Base-by-base conservation (phyloP, 164 flowering plant genomes). In the Kingdonia uniflora region DNA sequence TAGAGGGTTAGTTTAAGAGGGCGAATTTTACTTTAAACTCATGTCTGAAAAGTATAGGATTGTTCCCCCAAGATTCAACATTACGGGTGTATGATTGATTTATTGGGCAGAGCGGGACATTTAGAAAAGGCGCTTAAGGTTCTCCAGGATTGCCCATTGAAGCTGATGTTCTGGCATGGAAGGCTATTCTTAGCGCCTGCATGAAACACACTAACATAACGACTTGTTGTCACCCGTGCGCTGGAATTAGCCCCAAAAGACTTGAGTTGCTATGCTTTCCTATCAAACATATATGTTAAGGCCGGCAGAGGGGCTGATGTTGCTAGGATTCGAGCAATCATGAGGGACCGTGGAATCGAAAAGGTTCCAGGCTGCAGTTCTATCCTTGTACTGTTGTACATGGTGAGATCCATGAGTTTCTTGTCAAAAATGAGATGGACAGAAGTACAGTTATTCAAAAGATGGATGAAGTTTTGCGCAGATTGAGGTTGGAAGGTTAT, bases 301-400 rank as follows among this genome's bases (percentile, higher is more conserved):
- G 62, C 40, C 5, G 48, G 59, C 22, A 64, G 50, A 41, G 58
- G 63, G 68, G 57, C 41, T 40, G 63, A 54, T 26, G 63, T 49
- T 6, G 55, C 52, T 20, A 19, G 51, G 26, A 47, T 47, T 47
- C 21, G 50, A 47, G 21, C 29, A 22, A 47, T 47, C 29, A 47
- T 47, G 50, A 22, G 17, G 26, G 50, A 47, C 10, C 14, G 29
- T 14, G 17, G 50, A 21, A 29, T 47, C 29, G 23, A 29, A 47
- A 65, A 65, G 56, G 44, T 49, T 3, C 60, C 64, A 33, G 68
- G 68, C 14, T 65, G 63, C 33, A 54, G 64, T 55, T 65, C 59
- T 15, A 49, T 55, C 15, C 15, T n/a, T n/a, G n/a, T n/a, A n/a
- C n/a, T n/a, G n/a, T 49, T 14, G 43, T 49, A 21, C 17, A 62